Percentiles rank a stretch among this genome's conserved stretches.
phyloP scores from a whole-genome alignment of 306 rosid species.

The Rubus parviflorus region DNA sequence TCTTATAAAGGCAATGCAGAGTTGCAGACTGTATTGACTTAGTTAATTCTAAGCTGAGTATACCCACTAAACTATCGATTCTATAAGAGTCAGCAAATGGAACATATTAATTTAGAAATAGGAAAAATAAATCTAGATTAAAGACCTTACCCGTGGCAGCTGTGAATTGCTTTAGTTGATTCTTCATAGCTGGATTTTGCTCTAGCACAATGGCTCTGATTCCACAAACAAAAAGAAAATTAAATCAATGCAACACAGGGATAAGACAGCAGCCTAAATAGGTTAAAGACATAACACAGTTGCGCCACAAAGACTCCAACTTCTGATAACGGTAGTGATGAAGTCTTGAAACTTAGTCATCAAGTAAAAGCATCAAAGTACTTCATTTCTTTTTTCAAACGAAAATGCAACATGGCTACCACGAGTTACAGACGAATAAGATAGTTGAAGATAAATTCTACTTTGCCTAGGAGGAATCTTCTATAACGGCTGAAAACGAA shows the following conservation, averaged over 20 bases:
- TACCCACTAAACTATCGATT: neutral
- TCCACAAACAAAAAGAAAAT: conserved; percentile 32
- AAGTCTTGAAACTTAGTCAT: neutral
- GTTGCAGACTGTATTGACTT: too few species aligned
- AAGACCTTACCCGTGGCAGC: conserved; percentile 69
- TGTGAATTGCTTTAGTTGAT: conserved; percentile 60
- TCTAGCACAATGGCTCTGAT: conserved; percentile 90
- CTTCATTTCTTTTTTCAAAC: too few species aligned
- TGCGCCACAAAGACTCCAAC: neutral
- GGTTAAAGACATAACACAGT: neutral
- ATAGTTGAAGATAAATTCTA: too few species aligned
- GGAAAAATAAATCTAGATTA: conserved; percentile 4
- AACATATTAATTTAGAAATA: neutral
- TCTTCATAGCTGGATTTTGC: conserved; percentile 73
- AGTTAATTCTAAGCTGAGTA: neutral
- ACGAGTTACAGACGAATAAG: neutral
- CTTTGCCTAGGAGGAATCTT: neutral
- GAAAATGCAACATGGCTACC: too few species aligned
- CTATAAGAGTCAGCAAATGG: neutral
- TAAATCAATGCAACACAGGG: conserved; percentile 6
- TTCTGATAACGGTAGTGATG: neutral
- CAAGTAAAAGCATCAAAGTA: neutral
- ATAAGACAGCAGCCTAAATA: conserved; percentile 21
- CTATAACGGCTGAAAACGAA: neutral
- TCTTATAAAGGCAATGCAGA: neutral